Conservation (phyloP, 2,329 filamentous ascomycete genomes). For the Thermothelomyces thermophilus region DNA sequence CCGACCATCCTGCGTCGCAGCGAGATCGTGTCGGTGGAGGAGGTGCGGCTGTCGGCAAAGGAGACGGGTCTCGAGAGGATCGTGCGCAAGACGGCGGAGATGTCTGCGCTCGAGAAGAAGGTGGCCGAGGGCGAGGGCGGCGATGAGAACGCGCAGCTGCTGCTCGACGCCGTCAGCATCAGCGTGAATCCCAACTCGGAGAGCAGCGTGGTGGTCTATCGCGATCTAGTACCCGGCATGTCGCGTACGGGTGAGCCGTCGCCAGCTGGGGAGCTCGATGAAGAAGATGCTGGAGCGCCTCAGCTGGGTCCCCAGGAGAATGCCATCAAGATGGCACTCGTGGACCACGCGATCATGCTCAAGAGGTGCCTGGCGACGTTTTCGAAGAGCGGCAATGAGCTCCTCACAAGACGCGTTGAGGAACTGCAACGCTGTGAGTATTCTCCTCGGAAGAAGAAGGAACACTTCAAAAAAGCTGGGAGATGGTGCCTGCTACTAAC, state of each 20-base stretch:
- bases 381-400: constrained; percentile 55
- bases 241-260: constrained; percentile 36
- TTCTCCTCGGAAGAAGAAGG: background rate
- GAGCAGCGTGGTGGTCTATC: constrained; percentile 73
- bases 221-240: constrained; percentile 58
- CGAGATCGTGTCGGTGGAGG: constrained; percentile 67
- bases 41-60: constrained; percentile 62
- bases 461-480: background rate
- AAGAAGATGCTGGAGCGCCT: constrained; percentile 40
- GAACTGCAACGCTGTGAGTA: constrained; percentile 62
- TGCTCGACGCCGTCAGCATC: constrained; percentile 70
- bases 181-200: constrained; percentile 69
- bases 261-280: constrained; percentile 34
- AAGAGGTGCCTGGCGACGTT: constrained; percentile 72
- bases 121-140: constrained; percentile 58
- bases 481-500: constrained; percentile 10
- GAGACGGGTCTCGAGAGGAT: constrained; percentile 90
- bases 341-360: constrained; percentile 84
- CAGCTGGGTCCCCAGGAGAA: constrained; percentile 58
- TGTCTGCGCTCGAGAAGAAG: constrained; percentile 68
- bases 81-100: constrained; percentile 81
- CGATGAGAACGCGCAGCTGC: constrained; percentile 57
- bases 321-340: constrained; percentile 74
- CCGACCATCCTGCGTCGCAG: constrained; percentile 85
- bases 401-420: constrained; percentile 48